Base-by-base conservation (phyloP, 164 flowering plant genomes). In the Nelumbo lutea region DNA sequence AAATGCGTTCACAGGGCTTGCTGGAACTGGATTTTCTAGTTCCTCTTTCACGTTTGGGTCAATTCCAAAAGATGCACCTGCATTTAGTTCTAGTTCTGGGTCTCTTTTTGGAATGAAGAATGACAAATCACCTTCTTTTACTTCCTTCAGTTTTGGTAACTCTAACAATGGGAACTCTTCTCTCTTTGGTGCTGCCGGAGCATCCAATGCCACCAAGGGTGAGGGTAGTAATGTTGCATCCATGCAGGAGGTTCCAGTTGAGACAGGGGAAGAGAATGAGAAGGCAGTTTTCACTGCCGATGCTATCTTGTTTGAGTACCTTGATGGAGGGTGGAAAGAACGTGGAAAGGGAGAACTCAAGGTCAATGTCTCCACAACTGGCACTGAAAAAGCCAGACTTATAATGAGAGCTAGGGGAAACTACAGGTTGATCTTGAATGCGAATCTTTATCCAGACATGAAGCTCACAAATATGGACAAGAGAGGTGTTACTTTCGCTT, bases 181-280 rank as follows among this genome's bases (percentile, higher is more conserved):
- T 42, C 74, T 86, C 4, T 88, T 89, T 66, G 84, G 85, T 48
- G 9, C 82, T 51, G 8, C 84, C 43, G 84, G 79, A 6, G 15
- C 84, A 48, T 80, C 85, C 14, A 66, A 68, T 77, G 78, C 52
- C 51, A 51, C 78, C 14, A 90, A 88, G 80, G 73, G 75, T 56
- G 91, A 80, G 66, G 82, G 85, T 63, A 77, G 73, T 68, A 68
- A 78, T 61, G 53, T 76, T 47, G 83, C 85, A 48, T 64, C 91
- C 27, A 79, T 82, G 92, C 86, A 76, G 68, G 93, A 88, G 79
- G 97, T 90, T 56, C 77, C 85, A 8, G 80, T 85, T 39, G 99
- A 90, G 77, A 92, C 99, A 0, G 99, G 99, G 3, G 99, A 95
- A 80, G 99, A 95, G 79, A 86, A 95, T 67, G 99, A 95, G 77